A percentile compares a stretch with the other conserved stretches of the same genome.
Conservation (phyloP, 2,329 filamentous ascomycete genomes). For the Venturia effusa region DNA sequence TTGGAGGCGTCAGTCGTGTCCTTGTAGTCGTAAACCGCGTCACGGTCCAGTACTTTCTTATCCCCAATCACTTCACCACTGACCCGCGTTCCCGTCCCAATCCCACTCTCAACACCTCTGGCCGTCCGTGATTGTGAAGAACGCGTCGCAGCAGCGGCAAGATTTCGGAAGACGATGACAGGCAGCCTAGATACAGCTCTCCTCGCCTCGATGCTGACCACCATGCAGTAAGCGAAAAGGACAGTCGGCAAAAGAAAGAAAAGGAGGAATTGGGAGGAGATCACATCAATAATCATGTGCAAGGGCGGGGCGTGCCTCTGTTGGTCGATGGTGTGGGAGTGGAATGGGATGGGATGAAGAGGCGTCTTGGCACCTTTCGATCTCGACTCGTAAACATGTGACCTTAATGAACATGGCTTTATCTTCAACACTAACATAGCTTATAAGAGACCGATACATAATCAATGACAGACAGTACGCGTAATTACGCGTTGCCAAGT, state of each 20-base stretch:
- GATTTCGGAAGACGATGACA: slow-evolving; percentile 1
- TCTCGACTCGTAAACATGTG: background rate
- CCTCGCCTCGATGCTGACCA: slow-evolving; percentile 19
- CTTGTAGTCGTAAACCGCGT: background rate
- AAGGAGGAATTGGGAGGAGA: slow-evolving; percentile 19
- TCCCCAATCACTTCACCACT: background rate
- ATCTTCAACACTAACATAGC: no score
- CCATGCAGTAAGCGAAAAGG: slow-evolving; percentile 27
- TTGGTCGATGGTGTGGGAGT: background rate
- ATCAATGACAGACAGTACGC: no score
- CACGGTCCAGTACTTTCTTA: background rate
- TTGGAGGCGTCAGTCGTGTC: background rate
- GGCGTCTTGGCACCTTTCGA: background rate
- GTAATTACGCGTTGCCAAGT: background rate
- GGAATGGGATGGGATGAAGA: background rate
- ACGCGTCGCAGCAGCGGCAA: background rate
- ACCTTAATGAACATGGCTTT: background rate
- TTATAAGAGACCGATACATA: no score
- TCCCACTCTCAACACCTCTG: background rate
- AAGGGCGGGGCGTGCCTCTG: background rate
- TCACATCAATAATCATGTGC: slow-evolving; percentile 2
- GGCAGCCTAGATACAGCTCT: slow-evolving; percentile 26
- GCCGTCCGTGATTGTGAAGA: background rate
- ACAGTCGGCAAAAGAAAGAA: slow-evolving; percentile 16
- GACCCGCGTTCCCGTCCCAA: background rate